Evolutionary conservation across 805 yeast genomes (phyloP).

Genomic region (Starmerella scarabaei): DNA sequence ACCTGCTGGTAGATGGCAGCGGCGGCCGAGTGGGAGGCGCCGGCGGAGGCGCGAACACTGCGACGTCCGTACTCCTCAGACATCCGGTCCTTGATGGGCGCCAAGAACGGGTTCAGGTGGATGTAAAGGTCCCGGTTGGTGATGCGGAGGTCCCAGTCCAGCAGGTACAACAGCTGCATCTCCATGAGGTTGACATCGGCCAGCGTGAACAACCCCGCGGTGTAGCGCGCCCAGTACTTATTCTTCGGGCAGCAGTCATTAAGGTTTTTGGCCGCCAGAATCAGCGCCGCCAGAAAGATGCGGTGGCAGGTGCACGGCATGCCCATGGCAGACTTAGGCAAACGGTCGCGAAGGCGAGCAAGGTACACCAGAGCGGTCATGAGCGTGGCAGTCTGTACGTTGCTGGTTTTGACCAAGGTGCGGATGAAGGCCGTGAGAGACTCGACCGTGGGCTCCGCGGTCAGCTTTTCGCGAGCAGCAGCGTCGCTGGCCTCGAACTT

Average conservation of each 20-base stretch:
- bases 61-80: conserved; percentile 8
- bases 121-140: conserved; percentile 54
- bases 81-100: conserved; percentile 51
- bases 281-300: conserved; percentile 76
- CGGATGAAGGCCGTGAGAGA: conserved; percentile 44
- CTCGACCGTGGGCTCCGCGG: conserved; percentile 24
- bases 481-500: not conserved
- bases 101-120: conserved; percentile 62
- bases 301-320: conserved; percentile 85
- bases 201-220: conserved; percentile 66
- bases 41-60: not conserved
- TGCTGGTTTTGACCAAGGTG: conserved; percentile 60
- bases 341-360: conserved; percentile 56
- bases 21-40: not conserved
- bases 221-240: conserved; percentile 91
- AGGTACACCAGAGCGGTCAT: conserved; percentile 86
- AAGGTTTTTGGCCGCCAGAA: conserved; percentile 80
- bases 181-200: conserved; percentile 84
- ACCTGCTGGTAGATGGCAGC: not conserved
- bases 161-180: conserved; percentile 65
- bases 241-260: conserved; percentile 92
- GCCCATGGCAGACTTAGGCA: conserved; percentile 83
- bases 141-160: conserved; percentile 76
- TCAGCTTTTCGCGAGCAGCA: conserved; percentile 1
- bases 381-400: conserved; percentile 87